Percentiles rank a stretch among this genome's conserved stretches.
Evolutionary conservation across 1,284 basidiomycete genomes (phyloP).

Genomic region (Xanthoconium separans): DNA sequence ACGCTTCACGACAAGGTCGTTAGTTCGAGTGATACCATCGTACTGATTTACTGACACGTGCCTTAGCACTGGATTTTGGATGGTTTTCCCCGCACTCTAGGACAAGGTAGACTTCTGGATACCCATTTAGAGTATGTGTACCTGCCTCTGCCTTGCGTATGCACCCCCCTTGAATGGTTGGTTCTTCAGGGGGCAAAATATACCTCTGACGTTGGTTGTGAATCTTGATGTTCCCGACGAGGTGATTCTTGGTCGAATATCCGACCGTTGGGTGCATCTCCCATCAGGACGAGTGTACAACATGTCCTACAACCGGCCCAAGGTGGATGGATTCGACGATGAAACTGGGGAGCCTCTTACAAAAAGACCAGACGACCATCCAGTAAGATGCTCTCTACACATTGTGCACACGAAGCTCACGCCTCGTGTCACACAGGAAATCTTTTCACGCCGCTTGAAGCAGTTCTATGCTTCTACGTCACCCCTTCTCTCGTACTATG

Average conservation of each 20-base stretch:
- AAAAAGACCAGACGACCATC: slow-evolving; percentile 91
- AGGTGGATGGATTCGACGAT: slow-evolving; percentile 85
- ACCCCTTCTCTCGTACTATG: slow-evolving; percentile 82
- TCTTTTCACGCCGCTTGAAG: slow-evolving; percentile 77
- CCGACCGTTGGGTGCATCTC: slow-evolving; percentile 92
- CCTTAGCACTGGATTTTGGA: slow-evolving; percentile 89
- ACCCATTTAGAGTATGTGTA: slow-evolving; percentile 59
- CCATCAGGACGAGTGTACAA: slow-evolving; percentile 96
- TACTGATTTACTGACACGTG: slow-evolving; percentile 1
- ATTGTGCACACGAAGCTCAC: background rate
- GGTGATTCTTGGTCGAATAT: slow-evolving; percentile 87
- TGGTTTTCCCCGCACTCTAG: slow-evolving; percentile 92
- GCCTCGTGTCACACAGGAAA: slow-evolving; percentile 52
- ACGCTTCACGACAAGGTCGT: slow-evolving; percentile 59
- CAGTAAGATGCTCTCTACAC: slow-evolving; percentile 50
- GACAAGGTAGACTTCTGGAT: slow-evolving; percentile 87
- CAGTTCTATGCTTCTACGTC: slow-evolving; percentile 89
- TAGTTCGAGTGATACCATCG: background rate
- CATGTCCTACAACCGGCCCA: slow-evolving; percentile 87
- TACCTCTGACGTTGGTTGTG: slow-evolving; percentile 80
- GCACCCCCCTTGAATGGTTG: slow-evolving; percentile 2
- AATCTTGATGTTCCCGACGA: slow-evolving; percentile 92
- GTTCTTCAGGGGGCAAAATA: slow-evolving; percentile 48
- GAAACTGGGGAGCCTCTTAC: slow-evolving; percentile 88
- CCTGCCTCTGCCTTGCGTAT: background rate